phyloP scores from a whole-genome alignment of 2,329 filamentous ascomycete genomes.

The Botrytis pseudocinerea region DNA sequence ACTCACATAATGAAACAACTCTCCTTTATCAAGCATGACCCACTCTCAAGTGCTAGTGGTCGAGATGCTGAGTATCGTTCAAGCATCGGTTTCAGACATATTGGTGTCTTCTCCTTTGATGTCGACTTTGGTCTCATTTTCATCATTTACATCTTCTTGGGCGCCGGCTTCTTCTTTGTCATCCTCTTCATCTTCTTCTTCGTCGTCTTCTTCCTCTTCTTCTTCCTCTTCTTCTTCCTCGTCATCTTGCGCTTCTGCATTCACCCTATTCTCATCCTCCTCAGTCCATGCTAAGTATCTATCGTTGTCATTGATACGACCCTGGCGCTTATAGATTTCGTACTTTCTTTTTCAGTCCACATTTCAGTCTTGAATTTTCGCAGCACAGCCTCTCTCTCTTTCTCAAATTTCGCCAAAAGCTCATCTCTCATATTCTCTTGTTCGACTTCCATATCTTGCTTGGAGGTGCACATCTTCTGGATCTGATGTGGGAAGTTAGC shows the following conservation, averaged over 20 bases:
- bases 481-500: background rate
- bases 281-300: background rate
- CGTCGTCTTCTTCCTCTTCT: background rate
- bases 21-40: background rate
- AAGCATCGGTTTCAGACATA: background rate
- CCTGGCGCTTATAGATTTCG: background rate
- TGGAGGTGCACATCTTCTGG: conserved; percentile 7
- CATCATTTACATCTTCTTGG: background rate
- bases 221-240: background rate
- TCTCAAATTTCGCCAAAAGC: background rate
- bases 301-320: conserved; percentile 1
- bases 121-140: background rate
- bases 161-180: background rate
- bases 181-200: background rate
- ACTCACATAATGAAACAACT: background rate
- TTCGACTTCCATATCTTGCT: background rate
- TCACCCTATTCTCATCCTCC: background rate
- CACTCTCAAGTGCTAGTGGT: background rate
- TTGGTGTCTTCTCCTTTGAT: background rate
- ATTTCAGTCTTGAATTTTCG: background rate
- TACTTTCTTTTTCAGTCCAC: conserved; percentile 1
- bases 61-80: background rate
- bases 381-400: background rate
- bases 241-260: no score
- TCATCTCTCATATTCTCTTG: background rate